Conservation (phyloP, 2,329 filamentous ascomycete species). For the Eutypella sp. region DNA sequence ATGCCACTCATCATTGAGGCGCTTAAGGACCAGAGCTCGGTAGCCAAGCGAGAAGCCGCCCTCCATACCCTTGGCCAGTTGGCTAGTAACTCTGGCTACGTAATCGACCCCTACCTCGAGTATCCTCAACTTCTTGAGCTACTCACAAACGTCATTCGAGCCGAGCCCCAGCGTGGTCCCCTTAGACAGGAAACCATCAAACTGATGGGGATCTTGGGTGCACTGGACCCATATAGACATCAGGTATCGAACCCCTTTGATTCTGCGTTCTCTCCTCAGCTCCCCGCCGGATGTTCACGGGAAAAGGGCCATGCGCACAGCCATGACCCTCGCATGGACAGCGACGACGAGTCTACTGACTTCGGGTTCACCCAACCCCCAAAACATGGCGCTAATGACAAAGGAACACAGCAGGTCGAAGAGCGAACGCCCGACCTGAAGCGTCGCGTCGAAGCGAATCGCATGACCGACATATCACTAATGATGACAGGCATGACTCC, state of each 20-base stretch:
- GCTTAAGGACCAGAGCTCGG: slow-evolving; percentile 88
- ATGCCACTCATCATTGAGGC: slow-evolving; percentile 96
- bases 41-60: slow-evolving; percentile 84
- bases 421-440: slow-evolving; percentile 82
- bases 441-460: slow-evolving; percentile 55
- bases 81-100: slow-evolving; percentile 94
- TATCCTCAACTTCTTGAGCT: slow-evolving; percentile 92
- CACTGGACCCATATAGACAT: slow-evolving; percentile 92
- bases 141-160: slow-evolving; percentile 88
- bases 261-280: slow-evolving; percentile 11
- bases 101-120: slow-evolving; percentile 92
- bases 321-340: slow-evolving; percentile 6
- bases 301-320: slow-evolving; percentile 3
- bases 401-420: slow-evolving; percentile 63
- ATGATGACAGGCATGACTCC: slow-evolving; percentile 98
- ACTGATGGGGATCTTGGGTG: slow-evolving; percentile 89
- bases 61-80: slow-evolving; percentile 86
- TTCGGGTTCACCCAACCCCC: slow-evolving; percentile 5
- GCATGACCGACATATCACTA: slow-evolving; percentile 86
- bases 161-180: slow-evolving; percentile 76
- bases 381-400: slow-evolving; percentile 13
- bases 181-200: slow-evolving; percentile 94
- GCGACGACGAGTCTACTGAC: slow-evolving; percentile 9
- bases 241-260: slow-evolving; percentile 48
- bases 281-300: slow-evolving; percentile 7